phyloP scores from a whole-genome alignment of 1,139 yeast genomes.

The Hanseniaspora gamundiae region DNA sequence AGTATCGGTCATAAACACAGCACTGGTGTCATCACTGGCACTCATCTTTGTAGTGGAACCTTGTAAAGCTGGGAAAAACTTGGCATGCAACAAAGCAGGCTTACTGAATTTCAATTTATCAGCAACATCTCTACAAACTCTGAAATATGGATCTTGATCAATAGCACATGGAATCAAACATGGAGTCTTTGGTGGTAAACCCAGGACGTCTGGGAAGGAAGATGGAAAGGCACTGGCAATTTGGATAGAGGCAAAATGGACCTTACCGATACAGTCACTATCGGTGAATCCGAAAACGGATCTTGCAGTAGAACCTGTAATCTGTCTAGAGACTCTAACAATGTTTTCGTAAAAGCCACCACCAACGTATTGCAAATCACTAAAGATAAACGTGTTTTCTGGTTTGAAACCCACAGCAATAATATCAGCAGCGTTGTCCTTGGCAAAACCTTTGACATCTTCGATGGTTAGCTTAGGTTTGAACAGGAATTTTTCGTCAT shows the following conservation, averaged over 20 bases:
- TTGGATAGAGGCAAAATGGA: constrained; percentile 93
- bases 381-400: constrained; percentile 86
- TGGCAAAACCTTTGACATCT: constrained; percentile 71
- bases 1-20: constrained; percentile 91
- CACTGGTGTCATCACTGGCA: constrained; percentile 74
- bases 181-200: constrained; percentile 75
- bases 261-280: constrained; percentile 85
- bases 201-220: constrained; percentile 89
- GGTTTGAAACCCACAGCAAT: constrained; percentile 92
- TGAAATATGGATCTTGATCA: constrained; percentile 97
- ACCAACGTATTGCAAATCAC: constrained; percentile 87
- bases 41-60: constrained; percentile 97
- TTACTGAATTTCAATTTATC: constrained; percentile 81
- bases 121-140: constrained; percentile 97
- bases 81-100: constrained; percentile 86
- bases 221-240: constrained; percentile 94
- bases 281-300: constrained; percentile 98
- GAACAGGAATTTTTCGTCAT: constrained; percentile 94
- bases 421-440: constrained; percentile 82
- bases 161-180: constrained; percentile 98
- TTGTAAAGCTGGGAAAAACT: constrained; percentile 96
- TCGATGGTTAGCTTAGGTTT: constrained; percentile 81
- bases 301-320: constrained; percentile 90
- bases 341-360: constrained; percentile 91
- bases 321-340: constrained; percentile 86